These are phyloP conservation scores for Blastocladiella britannica DNA, from an alignment of 192 early-diverging fungal genomes.

Conservation along the genomic window DNA sequence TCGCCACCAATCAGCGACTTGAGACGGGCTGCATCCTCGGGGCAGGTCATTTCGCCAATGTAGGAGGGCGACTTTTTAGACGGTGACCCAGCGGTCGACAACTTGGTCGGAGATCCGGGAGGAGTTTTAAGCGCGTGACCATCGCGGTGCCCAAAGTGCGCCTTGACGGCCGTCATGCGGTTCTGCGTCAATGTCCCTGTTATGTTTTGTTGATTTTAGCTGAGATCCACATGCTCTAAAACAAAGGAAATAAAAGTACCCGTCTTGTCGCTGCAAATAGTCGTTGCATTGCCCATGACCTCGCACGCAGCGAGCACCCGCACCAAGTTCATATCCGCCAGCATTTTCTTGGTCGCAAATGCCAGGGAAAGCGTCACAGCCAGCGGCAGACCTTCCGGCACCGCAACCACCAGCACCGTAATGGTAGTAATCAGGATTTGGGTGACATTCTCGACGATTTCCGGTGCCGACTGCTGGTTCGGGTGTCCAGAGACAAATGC, in stretches of 20 bases:
- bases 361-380: slow-evolving; percentile 92
- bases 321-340: slow-evolving; percentile 94
- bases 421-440: slow-evolving; percentile 74
- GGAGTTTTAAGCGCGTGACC: no score
- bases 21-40: background rate
- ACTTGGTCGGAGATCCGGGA: no score
- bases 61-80: no score
- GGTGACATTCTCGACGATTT: slow-evolving; percentile 41
- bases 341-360: slow-evolving; percentile 81
- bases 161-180: slow-evolving; percentile 88
- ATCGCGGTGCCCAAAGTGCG: slow-evolving; percentile 45
- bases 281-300: slow-evolving; percentile 97
- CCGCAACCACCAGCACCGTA: slow-evolving; percentile 89
- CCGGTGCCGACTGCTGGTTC: slow-evolving; percentile 10
- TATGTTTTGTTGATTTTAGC: no score
- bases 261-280: slow-evolving; percentile 97
- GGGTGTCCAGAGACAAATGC: background rate
- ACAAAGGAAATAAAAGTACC: slow-evolving; percentile 52
- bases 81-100: no score
- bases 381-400: slow-evolving; percentile 92
- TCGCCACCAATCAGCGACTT: background rate
- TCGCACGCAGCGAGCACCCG: slow-evolving; percentile 90
- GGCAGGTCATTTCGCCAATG: no score
- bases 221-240: background rate
- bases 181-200: slow-evolving; percentile 86